These are phyloP conservation scores for Coniosporium tulheliwenetii DNA, from an alignment of 2,329 filamentous ascomycete genomes.

Conservation along the genomic window DNA sequence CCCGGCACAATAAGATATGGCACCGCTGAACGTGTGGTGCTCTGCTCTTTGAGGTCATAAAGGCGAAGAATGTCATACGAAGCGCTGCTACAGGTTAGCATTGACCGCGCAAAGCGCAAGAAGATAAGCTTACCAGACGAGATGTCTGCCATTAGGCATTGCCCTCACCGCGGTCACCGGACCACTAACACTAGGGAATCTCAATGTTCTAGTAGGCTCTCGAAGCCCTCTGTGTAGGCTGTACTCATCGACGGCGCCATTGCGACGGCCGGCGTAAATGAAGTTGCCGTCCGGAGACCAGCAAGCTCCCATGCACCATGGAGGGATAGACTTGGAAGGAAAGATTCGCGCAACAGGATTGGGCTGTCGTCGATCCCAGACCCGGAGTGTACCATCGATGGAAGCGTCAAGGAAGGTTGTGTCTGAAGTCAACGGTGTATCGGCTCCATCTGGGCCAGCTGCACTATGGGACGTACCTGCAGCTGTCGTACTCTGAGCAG, in stretches of 20 bases:
- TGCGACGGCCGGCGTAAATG: constrained; percentile 83
- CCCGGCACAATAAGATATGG: constrained; percentile 96
- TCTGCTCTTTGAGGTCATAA: constrained; percentile 65
- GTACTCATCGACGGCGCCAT: constrained; percentile 89
- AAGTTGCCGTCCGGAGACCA: constrained; percentile 94
- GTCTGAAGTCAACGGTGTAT: constrained; percentile 40
- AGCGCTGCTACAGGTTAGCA: constrained; percentile 38
- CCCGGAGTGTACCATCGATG: constrained; percentile 73
- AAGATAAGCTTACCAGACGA: constrained; percentile 52
- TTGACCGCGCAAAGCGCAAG: constrained; percentile 1
- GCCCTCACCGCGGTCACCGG: constrained; percentile 74
- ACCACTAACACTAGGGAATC: constrained; percentile 78
- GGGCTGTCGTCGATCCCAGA: constrained; percentile 76
- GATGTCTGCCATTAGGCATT: constrained; percentile 85
- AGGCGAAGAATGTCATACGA: constrained; percentile 86
- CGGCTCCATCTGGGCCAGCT: constrained; percentile 4
- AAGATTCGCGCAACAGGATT: constrained; percentile 66
- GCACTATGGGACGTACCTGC: not conserved
- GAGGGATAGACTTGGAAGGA: constrained; percentile 61
- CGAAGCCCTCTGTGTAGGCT: constrained; percentile 67
- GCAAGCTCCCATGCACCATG: constrained; percentile 95
- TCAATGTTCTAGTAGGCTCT: constrained; percentile 62
- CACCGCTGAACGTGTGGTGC: constrained; percentile 54
- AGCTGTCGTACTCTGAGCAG: constrained; percentile 24
- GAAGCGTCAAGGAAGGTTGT: constrained; percentile 79